Evolutionary conservation across 305 asterid species (phyloP), one percentile per base, ranked within the genome.

Genomic region (Solanum chacoense): DNA sequence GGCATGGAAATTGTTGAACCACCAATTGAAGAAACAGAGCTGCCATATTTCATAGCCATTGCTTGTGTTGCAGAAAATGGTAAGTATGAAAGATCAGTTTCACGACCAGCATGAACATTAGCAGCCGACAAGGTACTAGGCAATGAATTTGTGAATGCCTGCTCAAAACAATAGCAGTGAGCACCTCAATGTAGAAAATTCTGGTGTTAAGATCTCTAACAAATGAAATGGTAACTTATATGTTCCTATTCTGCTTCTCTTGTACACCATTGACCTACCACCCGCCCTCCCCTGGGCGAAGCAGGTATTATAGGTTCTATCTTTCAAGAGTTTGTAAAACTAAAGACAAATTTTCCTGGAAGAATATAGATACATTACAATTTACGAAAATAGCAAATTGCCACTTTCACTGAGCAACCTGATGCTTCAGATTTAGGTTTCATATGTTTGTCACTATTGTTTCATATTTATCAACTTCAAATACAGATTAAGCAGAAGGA

Each of bases 71-170:
- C 87, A 14, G 97, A 93, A 90, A 95, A 95, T 22, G 91, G 96
- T n/a, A 97, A 93, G 91, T 94, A 93, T 80, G 94, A 95, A 89
- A 94, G 93, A 87, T 97, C 99, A 87, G 96, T 78, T 89, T 97
- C 99, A 89, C 98, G 93, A 83, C 90, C 92, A 67, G 95, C 92
- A 20, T 94, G 95, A 88, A 80, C 93, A 88, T 93, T 95, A 89
- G 94, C 94, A 36, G 97, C 91, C 84, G 94, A 89, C 89, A 93
- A 91, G 79, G 94, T 59, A 90, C 94, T 94, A 67, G 98, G 96
- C 87, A 95, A 89, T 18, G 96, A 92, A 91, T 93, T 93, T 86
- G 98, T 90, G 90, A 95, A 95, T 24, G 94, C 91, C 88, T 96
- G 96, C 98, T 92, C 87, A 32, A 59, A 31, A 55, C 87, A 84